These are phyloP conservation scores for Phialophora macrospora DNA, from an alignment of 2,329 filamentous ascomycete genomes.

Conservation along the genomic window DNA sequence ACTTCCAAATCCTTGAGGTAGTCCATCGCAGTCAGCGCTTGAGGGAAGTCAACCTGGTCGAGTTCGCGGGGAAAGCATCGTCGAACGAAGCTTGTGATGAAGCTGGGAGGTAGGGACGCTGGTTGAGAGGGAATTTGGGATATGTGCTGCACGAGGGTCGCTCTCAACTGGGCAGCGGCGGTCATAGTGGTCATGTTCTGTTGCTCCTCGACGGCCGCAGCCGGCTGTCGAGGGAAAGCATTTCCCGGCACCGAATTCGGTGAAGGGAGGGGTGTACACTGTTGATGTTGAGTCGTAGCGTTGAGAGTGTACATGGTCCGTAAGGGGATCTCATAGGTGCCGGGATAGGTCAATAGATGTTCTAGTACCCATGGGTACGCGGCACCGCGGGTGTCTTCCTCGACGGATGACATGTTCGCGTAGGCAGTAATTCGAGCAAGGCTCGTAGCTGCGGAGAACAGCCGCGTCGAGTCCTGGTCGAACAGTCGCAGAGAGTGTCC, in stretches of 20 bases:
- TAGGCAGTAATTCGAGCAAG: not conserved
- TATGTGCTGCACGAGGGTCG: constrained; percentile 57
- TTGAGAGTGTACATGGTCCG: constrained; percentile 72
- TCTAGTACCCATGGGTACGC: constrained; percentile 61
- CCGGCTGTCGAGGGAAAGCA: constrained; percentile 35
- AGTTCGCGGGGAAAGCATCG: constrained; percentile 63
- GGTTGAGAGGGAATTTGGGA: constrained; percentile 63
- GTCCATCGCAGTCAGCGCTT: constrained; percentile 68
- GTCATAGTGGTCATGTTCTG: constrained; percentile 38
- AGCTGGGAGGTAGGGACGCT: constrained; percentile 65
- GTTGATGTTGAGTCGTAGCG: constrained; percentile 57
- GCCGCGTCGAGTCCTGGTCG: not conserved
- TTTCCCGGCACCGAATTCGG: constrained; percentile 46
- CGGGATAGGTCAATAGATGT: constrained; percentile 65
- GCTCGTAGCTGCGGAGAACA: not conserved
- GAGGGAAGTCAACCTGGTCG: constrained; percentile 66
- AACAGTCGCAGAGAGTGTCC: not conserved
- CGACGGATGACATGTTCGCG: constrained; percentile 17
- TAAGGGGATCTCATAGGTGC: constrained; percentile 68
- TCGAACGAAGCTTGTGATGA: constrained; percentile 66
- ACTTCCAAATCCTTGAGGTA: constrained; percentile 68
- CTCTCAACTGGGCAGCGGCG: constrained; percentile 50
- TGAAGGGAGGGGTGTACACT: constrained; percentile 41
- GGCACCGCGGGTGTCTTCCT: constrained; percentile 44
- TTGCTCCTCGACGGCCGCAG: constrained; percentile 35